Conservation (phyloP, 192 early-diverging fungal species). For the Backusella parvicylindrica region DNA sequence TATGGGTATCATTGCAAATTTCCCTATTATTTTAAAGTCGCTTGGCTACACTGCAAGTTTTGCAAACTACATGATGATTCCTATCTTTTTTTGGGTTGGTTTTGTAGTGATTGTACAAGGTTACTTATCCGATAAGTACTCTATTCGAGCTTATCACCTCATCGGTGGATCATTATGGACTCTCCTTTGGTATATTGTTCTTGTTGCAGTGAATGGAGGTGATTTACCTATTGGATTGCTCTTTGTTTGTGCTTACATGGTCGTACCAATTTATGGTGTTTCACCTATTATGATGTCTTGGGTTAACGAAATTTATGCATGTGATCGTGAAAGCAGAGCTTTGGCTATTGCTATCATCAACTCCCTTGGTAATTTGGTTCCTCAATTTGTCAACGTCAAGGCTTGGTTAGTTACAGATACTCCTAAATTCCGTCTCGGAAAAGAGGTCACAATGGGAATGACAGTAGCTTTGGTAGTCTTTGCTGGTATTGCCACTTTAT, state of each 20-base stretch:
- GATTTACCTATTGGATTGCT: conserved; percentile 10
- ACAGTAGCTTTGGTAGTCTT: background rate
- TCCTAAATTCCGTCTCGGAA: conserved; percentile 14
- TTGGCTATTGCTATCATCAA: conserved; percentile 26
- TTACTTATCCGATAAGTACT: conserved; percentile 12
- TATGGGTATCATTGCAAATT: conserved; percentile 25
- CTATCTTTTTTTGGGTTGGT: conserved; percentile 28
- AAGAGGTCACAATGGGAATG: conserved; percentile 4
- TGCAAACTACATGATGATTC: conserved; percentile 42
- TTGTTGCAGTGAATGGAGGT: conserved; percentile 25
- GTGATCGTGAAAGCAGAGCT: conserved; percentile 24
- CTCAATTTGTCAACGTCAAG: conserved; percentile 23
- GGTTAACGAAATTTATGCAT: conserved; percentile 23
- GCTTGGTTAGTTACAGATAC: conserved; percentile 10
- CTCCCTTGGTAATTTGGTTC: conserved; percentile 23
- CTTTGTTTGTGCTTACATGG: conserved; percentile 22
- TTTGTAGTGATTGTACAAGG: conserved; percentile 23
- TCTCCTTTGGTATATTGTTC: conserved; percentile 17
- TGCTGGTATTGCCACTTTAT: background rate
- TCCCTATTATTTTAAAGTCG: conserved; percentile 40
- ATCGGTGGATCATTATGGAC: conserved; percentile 10
- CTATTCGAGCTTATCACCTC: conserved; percentile 13
- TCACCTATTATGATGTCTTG: conserved; percentile 28
- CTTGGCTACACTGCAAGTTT: conserved; percentile 33
- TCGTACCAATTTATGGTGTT: conserved; percentile 18